Percentiles rank a stretch among this genome's conserved stretches.
These are phyloP conservation scores for Erythrobasidium hasegawianum DNA, from an alignment of 1,284 basidiomycete species.

Conservation along the genomic window DNA sequence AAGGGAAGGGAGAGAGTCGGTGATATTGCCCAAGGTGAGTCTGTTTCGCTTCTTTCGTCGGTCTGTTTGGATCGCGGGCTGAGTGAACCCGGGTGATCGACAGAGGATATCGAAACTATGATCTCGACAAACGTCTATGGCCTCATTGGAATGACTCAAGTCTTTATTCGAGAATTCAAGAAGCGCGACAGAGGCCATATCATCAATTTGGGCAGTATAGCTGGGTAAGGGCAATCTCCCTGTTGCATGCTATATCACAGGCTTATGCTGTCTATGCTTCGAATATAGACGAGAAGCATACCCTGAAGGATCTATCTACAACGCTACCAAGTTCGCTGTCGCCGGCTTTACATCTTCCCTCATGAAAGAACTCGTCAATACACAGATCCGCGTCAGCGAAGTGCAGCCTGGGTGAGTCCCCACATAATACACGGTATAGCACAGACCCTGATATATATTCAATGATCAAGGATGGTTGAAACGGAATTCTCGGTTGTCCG, in stretches of 20 bases:
- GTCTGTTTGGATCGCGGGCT: too few relatives aligned
- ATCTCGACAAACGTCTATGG: slow-evolving; percentile 89
- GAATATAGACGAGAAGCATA: slow-evolving; percentile 87
- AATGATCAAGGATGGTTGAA: slow-evolving; percentile 46
- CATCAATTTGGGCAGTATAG: slow-evolving; percentile 92
- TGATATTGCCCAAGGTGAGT: slow-evolving; percentile 46
- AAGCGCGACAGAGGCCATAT: slow-evolving; percentile 79
- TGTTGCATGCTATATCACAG: too few relatives aligned
- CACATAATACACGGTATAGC: not conserved
- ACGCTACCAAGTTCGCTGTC: slow-evolving; percentile 83
- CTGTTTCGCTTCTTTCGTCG: too few relatives aligned
- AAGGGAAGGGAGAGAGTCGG: slow-evolving; percentile 74
- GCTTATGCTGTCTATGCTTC: too few relatives aligned
- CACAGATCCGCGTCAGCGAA: slow-evolving; percentile 84
- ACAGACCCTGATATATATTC: too few relatives aligned
- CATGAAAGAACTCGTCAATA: slow-evolving; percentile 79
- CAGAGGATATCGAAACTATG: slow-evolving; percentile 67
- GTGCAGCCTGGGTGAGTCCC: slow-evolving; percentile 66
- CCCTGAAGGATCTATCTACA: slow-evolving; percentile 68
- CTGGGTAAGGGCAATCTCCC: too few relatives aligned
- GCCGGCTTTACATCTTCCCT: slow-evolving; percentile 80
- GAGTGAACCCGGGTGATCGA: too few relatives aligned
- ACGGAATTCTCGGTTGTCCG: slow-evolving; percentile 80
- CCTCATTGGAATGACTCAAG: slow-evolving; percentile 56
- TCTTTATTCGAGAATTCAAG: slow-evolving; percentile 83